Base-by-base conservation (phyloP, 2,329 filamentous ascomycete genomes). In the Botryotinia convoluta region DNA sequence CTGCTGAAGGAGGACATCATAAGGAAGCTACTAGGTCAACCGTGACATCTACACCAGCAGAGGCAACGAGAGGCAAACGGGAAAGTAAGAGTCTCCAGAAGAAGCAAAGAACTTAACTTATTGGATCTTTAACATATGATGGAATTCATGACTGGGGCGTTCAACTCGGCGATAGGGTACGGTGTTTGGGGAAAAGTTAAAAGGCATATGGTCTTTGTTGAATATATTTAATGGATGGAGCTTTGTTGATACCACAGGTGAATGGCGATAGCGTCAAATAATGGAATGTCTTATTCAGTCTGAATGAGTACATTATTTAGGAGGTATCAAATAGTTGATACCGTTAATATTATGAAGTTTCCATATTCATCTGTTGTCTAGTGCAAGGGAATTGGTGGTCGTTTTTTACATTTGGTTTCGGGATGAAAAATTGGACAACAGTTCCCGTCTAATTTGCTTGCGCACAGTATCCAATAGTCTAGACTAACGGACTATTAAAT, bases 81-180 rank as follows among this genome's bases (percentile, higher is more conserved):
- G 74, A 75, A 64, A 77, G 75, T 42, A 77, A 67, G 62, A 69
- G 73, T 2, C 75, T 76, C 73, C 70, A 74, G 44, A 75, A 74
- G 63, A 76, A 76, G 69, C 74, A 32, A 39, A 73, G 73, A 54
- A 57, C 29, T n/a, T 75, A 57, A 74, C 48, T 18, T 14, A 42
- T 72, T 60, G 61, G 51, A 42, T n/a, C 60, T 64, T 39, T 32
- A 48, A 59, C 8, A 73, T 10, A 39, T 60, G 39, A 64, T 68
- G 26, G 67, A 45, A 64, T 61, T 48, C 59, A 64, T 57, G 48
- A 45, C n/a, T 22, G 29, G 5, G 59, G 73, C 64, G 45, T 68
- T 54, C 51, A n/a, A 60, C 67, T 74, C 35, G 59, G 65, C 35
- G 39, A 37, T 45, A 48, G 48, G 48, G 48, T 22, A 62, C 14